Conservation (phyloP, 768 basidiomycete species). For the Mycena capillaripes region DNA sequence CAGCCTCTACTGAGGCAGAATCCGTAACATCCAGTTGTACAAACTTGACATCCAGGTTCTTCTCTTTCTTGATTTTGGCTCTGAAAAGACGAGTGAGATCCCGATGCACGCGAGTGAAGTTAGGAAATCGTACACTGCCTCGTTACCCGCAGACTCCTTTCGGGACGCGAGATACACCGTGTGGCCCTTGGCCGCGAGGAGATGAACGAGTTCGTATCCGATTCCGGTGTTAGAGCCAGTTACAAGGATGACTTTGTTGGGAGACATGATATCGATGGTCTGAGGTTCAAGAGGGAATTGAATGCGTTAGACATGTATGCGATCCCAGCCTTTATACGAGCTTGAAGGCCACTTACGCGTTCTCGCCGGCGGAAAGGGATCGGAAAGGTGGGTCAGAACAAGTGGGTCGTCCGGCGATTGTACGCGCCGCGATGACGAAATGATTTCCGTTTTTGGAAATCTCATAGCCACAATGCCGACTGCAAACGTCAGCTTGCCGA, state of each 20-base stretch:
- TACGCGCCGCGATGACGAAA: too few species aligned
- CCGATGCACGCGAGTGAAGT: neutral
- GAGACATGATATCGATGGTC: constrained; percentile 16
- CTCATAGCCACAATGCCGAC: too few species aligned
- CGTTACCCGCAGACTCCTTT: constrained; percentile 53
- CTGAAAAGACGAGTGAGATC: constrained; percentile 30
- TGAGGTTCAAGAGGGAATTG: neutral
- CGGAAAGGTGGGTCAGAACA: neutral
- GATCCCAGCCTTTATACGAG: neutral
- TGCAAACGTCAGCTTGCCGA: too few species aligned
- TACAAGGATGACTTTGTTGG: constrained; percentile 53
- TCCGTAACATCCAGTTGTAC: constrained; percentile 59
- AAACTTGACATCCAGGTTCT: constrained; percentile 44
- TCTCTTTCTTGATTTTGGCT: constrained; percentile 48
- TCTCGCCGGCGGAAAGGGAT: neutral
- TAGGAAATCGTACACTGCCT: constrained; percentile 53
- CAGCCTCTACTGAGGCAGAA: constrained; percentile 48
- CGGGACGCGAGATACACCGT: constrained; percentile 60
- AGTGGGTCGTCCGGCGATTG: too few species aligned
- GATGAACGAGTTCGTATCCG: constrained; percentile 59
- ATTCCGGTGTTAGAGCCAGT: constrained; percentile 62
- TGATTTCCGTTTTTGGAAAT: too few species aligned
- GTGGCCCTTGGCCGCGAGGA: constrained; percentile 58
- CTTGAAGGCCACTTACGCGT: neutral
- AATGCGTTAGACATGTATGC: neutral